phyloP scores from a whole-genome alignment of 1,139 yeast species.

The Saccharomyces pastorianus region DNA sequence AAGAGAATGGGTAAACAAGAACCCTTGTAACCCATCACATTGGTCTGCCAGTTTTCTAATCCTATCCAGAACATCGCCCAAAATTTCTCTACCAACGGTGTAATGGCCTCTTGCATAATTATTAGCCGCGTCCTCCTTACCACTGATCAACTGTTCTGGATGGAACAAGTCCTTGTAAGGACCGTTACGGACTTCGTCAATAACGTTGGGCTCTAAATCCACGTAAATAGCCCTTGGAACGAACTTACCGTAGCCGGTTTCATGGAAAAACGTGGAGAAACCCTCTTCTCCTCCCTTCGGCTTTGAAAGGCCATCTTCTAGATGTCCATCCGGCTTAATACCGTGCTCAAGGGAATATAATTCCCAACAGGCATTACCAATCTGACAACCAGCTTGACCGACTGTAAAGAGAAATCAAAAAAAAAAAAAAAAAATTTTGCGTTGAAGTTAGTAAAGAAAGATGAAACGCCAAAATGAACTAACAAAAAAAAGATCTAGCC shows the following conservation, averaged over 20 bases:
- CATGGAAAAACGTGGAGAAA: constrained; percentile 90
- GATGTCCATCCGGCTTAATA: constrained; percentile 75
- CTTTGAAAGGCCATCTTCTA: constrained; percentile 64
- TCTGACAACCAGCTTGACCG: constrained; percentile 90
- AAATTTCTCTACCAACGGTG: constrained; percentile 91
- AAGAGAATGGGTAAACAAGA: constrained; percentile 89
- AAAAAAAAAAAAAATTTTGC: background rate
- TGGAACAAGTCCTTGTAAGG: constrained; percentile 86
- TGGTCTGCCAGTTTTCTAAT: constrained; percentile 94
- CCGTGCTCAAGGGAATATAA: constrained; percentile 95
- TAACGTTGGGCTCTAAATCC: constrained; percentile 94
- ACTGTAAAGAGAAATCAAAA: constrained; percentile 8
- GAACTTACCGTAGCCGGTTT: constrained; percentile 92
- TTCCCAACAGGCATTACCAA: constrained; percentile 99
- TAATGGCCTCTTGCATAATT: constrained; percentile 98
- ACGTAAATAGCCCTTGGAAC: constrained; percentile 97
- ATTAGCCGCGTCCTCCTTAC: constrained; percentile 98
- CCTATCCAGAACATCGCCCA: constrained; percentile 92
- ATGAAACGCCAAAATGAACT: background rate
- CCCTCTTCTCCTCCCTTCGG: constrained; percentile 93
- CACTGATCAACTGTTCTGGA: constrained; percentile 94
- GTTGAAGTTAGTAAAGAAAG: background rate
- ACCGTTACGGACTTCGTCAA: constrained; percentile 96
- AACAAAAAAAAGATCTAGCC: background rate
- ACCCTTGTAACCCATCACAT: constrained; percentile 96